Conservation (phyloP, 1,284 basidiomycete genomes). For the Cryptococcus floricola region DNA sequence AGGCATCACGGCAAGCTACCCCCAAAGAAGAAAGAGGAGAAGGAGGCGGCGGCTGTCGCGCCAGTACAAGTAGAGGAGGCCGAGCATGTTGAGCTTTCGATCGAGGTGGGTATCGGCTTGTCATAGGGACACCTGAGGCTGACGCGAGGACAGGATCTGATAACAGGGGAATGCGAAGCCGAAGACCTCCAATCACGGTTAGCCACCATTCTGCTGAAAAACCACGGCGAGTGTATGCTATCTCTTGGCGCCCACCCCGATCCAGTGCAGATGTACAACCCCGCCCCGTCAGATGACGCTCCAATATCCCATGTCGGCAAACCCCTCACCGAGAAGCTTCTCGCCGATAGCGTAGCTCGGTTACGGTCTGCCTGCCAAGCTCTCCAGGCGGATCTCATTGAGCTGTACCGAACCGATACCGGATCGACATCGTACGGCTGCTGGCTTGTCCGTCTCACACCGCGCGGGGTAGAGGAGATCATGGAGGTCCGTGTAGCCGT, state of each 20-base stretch:
- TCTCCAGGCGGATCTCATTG: conserved; percentile 37
- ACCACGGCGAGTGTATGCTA: conserved; percentile 45
- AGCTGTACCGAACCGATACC: conserved; percentile 35
- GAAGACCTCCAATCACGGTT: conserved; percentile 36
- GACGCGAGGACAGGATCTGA: conserved; percentile 24
- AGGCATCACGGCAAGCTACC: conserved; percentile 36
- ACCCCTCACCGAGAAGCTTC: conserved; percentile 16
- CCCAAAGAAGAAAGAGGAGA: conserved; percentile 15
- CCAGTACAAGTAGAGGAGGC: conserved; percentile 17
- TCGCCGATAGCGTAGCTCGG: conserved; percentile 26
- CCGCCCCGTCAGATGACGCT: conserved; percentile 7
- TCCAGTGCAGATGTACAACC: conserved; percentile 22
- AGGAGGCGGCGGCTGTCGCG: conserved; percentile 7
- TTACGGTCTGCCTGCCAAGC: conserved; percentile 22
- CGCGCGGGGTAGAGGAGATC: conserved; percentile 48
- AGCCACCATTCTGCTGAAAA: conserved; percentile 31
- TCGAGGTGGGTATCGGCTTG: conserved; percentile 32
- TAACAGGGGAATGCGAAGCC: conserved; percentile 17
- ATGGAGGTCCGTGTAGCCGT: conserved; percentile 91
- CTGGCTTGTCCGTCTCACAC: conserved; percentile 43
- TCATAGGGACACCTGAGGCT: background rate
- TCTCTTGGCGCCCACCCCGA: conserved; percentile 41
- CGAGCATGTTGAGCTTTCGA: conserved; percentile 15
- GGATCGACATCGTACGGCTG: conserved; percentile 27
- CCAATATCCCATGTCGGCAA: conserved; percentile 20